phyloP scores from a whole-genome alignment of 2,329 filamentous ascomycete genomes.

The Fusarium brachygibbosum region DNA sequence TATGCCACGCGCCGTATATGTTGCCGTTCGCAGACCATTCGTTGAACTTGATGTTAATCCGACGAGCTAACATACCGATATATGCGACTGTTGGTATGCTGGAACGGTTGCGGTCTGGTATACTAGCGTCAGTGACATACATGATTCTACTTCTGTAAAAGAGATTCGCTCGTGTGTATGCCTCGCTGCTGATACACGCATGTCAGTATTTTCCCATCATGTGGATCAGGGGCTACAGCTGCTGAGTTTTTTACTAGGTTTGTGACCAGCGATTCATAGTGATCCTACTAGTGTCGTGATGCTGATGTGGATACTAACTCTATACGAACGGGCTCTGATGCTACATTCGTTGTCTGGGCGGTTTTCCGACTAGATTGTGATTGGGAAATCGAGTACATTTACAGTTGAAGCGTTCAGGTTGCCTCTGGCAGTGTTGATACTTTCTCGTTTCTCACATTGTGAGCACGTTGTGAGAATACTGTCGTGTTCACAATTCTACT shows the following conservation, averaged over 20 bases:
- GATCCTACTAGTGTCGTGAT: background rate
- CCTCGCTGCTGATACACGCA: no score
- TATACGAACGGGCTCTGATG: background rate
- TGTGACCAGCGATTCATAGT: background rate
- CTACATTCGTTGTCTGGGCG: no score
- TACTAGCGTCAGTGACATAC: background rate
- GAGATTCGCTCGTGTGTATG: background rate
- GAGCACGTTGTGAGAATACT: no score
- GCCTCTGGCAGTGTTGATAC: fast-evolving
- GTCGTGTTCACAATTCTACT: background rate
- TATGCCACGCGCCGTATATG: background rate
- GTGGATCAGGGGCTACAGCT: no score
- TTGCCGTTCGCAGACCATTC: background rate
- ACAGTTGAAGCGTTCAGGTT: background rate
- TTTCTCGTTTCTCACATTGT: background rate
- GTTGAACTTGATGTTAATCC: background rate
- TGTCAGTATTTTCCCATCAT: no score
- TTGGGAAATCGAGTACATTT: background rate
- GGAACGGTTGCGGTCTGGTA: background rate
- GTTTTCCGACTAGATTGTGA: background rate
- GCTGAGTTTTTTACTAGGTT: no score
- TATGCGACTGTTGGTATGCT: background rate
- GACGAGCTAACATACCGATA: background rate
- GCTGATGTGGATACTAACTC: background rate
- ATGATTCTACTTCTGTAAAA: background rate